These are phyloP conservation scores for Russula vinacea DNA, from an alignment of 768 basidiomycete genomes.

Conservation along the genomic window DNA sequence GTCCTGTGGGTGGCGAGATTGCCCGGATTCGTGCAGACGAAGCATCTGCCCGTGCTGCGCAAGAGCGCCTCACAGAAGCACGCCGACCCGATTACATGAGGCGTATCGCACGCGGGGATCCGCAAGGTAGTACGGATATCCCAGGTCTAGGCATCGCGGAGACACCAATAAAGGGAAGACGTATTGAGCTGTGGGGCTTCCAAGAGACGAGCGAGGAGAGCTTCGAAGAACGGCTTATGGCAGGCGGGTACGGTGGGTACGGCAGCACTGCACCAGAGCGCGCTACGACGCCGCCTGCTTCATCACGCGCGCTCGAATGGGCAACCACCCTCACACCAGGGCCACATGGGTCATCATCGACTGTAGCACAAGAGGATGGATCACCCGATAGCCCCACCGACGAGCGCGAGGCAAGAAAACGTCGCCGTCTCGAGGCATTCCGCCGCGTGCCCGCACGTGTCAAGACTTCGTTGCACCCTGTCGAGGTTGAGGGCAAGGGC, in stretches of 20 bases:
- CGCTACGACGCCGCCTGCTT: constrained; percentile 31
- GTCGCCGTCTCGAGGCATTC: constrained; percentile 68
- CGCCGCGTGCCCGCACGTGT: constrained; percentile 33
- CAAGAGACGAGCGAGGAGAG: constrained; percentile 54
- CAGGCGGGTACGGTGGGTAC: constrained; percentile 75
- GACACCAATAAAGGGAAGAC: constrained; percentile 68
- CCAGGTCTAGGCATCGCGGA: constrained; percentile 57
- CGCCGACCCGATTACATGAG: constrained; percentile 71
- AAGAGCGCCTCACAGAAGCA: constrained; percentile 53
- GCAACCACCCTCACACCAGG: constrained; percentile 44
- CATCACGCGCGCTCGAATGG: constrained; percentile 57
- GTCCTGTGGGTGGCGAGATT: constrained; percentile 51
- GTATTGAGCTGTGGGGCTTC: constrained; percentile 58
- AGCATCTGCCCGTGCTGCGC: constrained; percentile 48
- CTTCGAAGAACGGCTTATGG: constrained; percentile 81
- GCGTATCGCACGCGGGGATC: constrained; percentile 38
- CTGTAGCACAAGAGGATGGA: constrained; percentile 33
- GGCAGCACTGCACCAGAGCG: constrained; percentile 37
- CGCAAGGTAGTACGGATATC: constrained; percentile 41
- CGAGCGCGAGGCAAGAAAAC: constrained; percentile 66
- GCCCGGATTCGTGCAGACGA: constrained; percentile 55
- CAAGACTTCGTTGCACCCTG: constrained; percentile 51
- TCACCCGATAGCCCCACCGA: constrained; percentile 28
- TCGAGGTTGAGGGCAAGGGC: constrained; percentile 65
- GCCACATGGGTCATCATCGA: constrained; percentile 38